These are phyloP conservation scores for Melanomma pulvis-pyrius DNA, from an alignment of 495 filamentous ascomycete species.

Conservation along the genomic window DNA sequence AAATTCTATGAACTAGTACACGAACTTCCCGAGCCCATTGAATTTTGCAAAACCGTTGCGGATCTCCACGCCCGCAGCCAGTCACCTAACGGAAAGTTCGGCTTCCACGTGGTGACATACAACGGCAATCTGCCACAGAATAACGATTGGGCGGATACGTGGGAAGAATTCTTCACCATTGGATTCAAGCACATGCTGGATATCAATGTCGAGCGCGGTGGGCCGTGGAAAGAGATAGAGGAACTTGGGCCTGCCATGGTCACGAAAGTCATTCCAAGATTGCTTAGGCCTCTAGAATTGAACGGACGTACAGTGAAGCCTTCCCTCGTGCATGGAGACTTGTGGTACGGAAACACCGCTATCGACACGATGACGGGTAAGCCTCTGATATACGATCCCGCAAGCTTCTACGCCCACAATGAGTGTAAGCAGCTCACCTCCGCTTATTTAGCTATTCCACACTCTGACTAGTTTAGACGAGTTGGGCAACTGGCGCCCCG, in stretches of 20 bases:
- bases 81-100: slow-evolving; percentile 25
- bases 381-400: slow-evolving; percentile 20
- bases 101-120: slow-evolving; percentile 28
- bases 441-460: not conserved
- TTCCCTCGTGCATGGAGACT: slow-evolving; percentile 23
- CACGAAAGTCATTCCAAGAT: slow-evolving; percentile 23
- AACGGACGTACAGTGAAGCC: slow-evolving; percentile 22
- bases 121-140: slow-evolving; percentile 21
- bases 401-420: slow-evolving; percentile 24
- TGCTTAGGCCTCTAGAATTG: slow-evolving; percentile 21
- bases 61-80: slow-evolving; percentile 9
- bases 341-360: slow-evolving; percentile 23
- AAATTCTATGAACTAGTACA: slow-evolving; percentile 17
- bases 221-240: slow-evolving; percentile 7
- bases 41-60: slow-evolving; percentile 12
- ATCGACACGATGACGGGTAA: slow-evolving; percentile 11
- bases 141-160: slow-evolving; percentile 7
- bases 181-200: slow-evolving; percentile 1
- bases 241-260: not conserved
- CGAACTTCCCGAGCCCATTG: slow-evolving; percentile 12
- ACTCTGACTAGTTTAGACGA: slow-evolving; percentile 1
- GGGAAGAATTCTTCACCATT: slow-evolving; percentile 19
- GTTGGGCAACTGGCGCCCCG: slow-evolving; percentile 22
- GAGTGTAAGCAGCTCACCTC: slow-evolving; percentile 15
- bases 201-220: not conserved